These are phyloP conservation scores for Wickerhamiella nectarea DNA, from an alignment of 805 yeast genomes.

Conservation along the genomic window DNA sequence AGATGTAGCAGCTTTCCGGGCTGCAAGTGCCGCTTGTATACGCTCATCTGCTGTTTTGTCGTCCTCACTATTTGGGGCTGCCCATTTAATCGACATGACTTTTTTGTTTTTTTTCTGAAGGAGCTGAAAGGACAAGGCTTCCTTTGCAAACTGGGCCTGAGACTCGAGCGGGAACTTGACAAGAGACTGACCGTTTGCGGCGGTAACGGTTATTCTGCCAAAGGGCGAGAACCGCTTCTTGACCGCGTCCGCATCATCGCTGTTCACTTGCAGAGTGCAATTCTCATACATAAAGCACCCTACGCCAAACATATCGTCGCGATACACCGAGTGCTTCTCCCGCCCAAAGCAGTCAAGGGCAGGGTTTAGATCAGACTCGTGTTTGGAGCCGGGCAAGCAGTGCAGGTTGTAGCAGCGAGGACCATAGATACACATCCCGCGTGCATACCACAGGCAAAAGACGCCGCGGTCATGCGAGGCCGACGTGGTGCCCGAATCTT, in stretches of 20 bases:
- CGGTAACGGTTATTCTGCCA: constrained; percentile 62
- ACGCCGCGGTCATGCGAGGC: constrained; percentile 1
- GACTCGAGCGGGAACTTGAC: constrained; percentile 53
- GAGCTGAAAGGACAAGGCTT: constrained; percentile 74
- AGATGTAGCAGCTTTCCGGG: too few relatives aligned
- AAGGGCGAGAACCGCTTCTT: constrained; percentile 41
- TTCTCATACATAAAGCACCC: constrained; percentile 66
- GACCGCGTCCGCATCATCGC: constrained; percentile 24
- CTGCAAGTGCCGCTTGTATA: background rate
- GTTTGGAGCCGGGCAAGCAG: constrained; percentile 51
- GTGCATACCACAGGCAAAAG: constrained; percentile 77
- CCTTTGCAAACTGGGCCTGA: constrained; percentile 88
- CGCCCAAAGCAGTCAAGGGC: constrained; percentile 87
- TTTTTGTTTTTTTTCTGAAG: background rate
- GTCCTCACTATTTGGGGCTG: background rate
- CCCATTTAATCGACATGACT: background rate
- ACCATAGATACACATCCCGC: constrained; percentile 78
- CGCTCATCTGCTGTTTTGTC: background rate
- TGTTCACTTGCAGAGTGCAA: constrained; percentile 62
- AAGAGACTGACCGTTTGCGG: constrained; percentile 49
- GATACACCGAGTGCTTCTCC: constrained; percentile 63
- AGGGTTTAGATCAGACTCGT: constrained; percentile 34
- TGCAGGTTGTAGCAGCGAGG: constrained; percentile 64
- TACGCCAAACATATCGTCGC: constrained; percentile 91
- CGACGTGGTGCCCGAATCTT: constrained; percentile 3